Evolutionary conservation across 108 stramenopile species (phyloP).

Genomic region (Craspedostauros australis): DNA sequence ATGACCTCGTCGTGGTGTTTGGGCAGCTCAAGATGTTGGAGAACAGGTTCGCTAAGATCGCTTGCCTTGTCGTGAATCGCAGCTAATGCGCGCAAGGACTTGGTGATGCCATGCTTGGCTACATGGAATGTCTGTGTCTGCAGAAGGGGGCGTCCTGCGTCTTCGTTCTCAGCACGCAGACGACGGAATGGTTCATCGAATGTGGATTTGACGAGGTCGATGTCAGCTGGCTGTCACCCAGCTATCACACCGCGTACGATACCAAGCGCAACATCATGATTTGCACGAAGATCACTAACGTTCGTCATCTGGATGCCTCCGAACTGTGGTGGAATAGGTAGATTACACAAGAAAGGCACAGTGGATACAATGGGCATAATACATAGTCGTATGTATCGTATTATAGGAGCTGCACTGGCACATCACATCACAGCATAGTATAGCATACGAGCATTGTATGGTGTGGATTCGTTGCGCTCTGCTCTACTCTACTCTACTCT

Average conservation of each 20-base stretch:
- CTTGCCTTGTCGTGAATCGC: conserved; percentile 85
- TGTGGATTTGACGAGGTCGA: conserved; percentile 77
- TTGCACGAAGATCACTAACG: conserved; percentile 82
- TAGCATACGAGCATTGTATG: too few species aligned
- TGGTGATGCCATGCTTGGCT: conserved; percentile 95
- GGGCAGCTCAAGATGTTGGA: conserved; percentile 82
- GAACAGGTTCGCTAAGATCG: conserved; percentile 87
- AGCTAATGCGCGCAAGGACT: conserved; percentile 81
- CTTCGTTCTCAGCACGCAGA: conserved; percentile 91
- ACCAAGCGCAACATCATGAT: conserved; percentile 64
- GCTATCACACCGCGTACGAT: conserved; percentile 76
- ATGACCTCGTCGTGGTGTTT: conserved; percentile 79
- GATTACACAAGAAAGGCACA: too few species aligned
- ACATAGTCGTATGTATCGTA: too few species aligned
- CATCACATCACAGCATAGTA: too few species aligned
- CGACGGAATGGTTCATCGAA: conserved; percentile 97
- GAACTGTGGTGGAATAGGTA: conserved; percentile 83
- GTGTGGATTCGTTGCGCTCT: too few species aligned
- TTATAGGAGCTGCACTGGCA: too few species aligned
- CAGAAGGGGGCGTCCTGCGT: conserved; percentile 57
- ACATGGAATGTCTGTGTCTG: conserved; percentile 86
- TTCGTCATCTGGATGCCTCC: conserved; percentile 75
- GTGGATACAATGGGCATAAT: too few species aligned
- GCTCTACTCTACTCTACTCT: too few species aligned
- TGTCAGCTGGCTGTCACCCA: conserved; percentile 63